Percentiles rank a stretch among this genome's conserved stretches.
Conservation (phyloP, 495 filamentous ascomycete species). For the Neurospora sublineolata region DNA sequence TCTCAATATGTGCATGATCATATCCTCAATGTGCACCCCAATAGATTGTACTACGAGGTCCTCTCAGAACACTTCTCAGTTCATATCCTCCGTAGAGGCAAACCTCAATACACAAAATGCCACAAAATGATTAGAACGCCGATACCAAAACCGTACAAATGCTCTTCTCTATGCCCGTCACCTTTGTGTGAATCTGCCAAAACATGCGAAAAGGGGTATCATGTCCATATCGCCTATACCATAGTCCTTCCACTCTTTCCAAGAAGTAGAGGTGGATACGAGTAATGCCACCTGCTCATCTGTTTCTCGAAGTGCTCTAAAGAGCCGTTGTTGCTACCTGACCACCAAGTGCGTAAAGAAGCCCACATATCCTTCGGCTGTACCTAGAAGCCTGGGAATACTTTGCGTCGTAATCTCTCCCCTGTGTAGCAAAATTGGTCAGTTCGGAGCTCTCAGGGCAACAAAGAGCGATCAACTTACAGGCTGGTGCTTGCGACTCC, state of each 20-base stretch:
- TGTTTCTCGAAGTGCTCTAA: background rate
- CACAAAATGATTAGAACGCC: background rate
- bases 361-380: background rate
- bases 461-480: slow-evolving; percentile 9
- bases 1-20: background rate
- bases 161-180: background rate
- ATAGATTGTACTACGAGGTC: background rate
- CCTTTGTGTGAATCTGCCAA: background rate
- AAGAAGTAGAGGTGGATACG: background rate
- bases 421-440: slow-evolving; percentile 1
- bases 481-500: slow-evolving; percentile 4
- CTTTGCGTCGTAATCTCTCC: slow-evolving; percentile 10
- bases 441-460: background rate
- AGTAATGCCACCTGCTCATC: background rate
- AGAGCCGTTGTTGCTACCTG: background rate
- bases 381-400: slow-evolving; percentile 18
- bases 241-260: background rate
- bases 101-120: background rate
- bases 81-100: background rate
- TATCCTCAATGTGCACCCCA: background rate
- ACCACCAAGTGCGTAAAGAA: background rate
- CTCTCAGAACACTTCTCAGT: background rate
- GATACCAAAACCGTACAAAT: background rate
- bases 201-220: background rate
- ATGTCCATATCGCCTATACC: background rate